Evolutionary conservation across 768 basidiomycete species (phyloP).

Genomic region (Mycena haematopus): DNA sequence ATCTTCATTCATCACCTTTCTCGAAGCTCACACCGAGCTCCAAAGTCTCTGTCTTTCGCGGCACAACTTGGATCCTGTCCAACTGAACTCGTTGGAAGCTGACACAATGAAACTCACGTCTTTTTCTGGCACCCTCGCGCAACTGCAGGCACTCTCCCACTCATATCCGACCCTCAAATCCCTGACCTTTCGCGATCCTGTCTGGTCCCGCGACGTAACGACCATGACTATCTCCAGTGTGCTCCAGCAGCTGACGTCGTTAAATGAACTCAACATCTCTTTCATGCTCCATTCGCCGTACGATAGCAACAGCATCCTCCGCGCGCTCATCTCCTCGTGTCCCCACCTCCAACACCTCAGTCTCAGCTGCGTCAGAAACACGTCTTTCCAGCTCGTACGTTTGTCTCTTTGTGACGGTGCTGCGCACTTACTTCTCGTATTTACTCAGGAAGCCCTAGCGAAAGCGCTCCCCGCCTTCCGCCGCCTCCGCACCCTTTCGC

Average conservation of each 20-base stretch:
- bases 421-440: not conserved
- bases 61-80: slow-evolving; percentile 58
- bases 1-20: slow-evolving; percentile 68
- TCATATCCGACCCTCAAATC: slow-evolving; percentile 57
- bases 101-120: slow-evolving; percentile 58
- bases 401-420: not conserved
- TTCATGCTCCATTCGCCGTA: slow-evolving; percentile 78
- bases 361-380: slow-evolving; percentile 68
- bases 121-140: slow-evolving; percentile 72
- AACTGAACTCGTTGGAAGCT: slow-evolving; percentile 55
- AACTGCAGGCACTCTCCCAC: slow-evolving; percentile 66
- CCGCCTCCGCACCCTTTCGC: slow-evolving; percentile 64
- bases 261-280: slow-evolving; percentile 65
- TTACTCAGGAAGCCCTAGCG: slow-evolving; percentile 63
- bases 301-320: slow-evolving; percentile 73
- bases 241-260: slow-evolving; percentile 60
- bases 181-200: slow-evolving; percentile 68
- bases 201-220: slow-evolving; percentile 72
- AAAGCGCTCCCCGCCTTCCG: slow-evolving; percentile 66
- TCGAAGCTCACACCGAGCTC: slow-evolving; percentile 67
- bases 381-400: slow-evolving; percentile 75
- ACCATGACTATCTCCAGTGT: slow-evolving; percentile 64
- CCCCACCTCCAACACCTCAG: slow-evolving; percentile 69
- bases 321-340: slow-evolving; percentile 69
- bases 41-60: slow-evolving; percentile 57